Evolutionary conservation across 805 yeast genomes (phyloP), one percentile per base, ranked within the genome.

Genomic region (Yarrowia phangngaensis): DNA sequence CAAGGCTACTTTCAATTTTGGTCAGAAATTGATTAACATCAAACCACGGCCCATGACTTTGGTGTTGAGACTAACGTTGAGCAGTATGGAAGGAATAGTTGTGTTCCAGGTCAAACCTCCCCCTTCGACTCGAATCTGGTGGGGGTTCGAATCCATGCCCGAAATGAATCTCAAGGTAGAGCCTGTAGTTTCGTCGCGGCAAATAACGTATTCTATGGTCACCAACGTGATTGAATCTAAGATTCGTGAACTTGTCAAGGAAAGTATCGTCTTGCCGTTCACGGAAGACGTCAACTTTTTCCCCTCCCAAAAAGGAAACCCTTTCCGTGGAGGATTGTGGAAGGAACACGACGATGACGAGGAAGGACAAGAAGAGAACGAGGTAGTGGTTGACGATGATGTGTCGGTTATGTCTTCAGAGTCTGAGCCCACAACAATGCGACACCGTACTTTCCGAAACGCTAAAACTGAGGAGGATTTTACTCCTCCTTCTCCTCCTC

Each of bases 261-360:
- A 85, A 24, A 76, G 92, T 6, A 65, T 92, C 38, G 97, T 92
- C 0, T 64, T 76, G 23, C 98, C 98, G 2, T 79, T 72, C 58
- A 83, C 87, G 88, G 97, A 90, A 63, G 97, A 90, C 61, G 64
- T 87, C 30, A 76, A 80, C 0, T 83, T 85, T 60, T 83, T 72
- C 59, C 70, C 76, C 49, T 79, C 96, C 0, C 64, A 66, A 2
- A 29, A 34, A 5, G 72, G 66, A 29, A 95, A 86, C 54, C 64
- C 86, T 11, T 92, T 79, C 63, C 75, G 96, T 54, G 98, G 96
- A 43, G 98, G 98, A 13, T 78, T 90, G 17, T 90, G 97, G 97
- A 88, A 82, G 54, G 70, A 70, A 16, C 50, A 64, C 0, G 58
- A 60, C 8, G 48, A 35, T 30, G 38, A 27, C 13, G 47, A 33